A percentile compares a stretch with the other conserved stretches of the same genome.
These are phyloP conservation scores for Atkinsonella texensis DNA, from an alignment of 2,329 filamentous ascomycete genomes.

Conservation along the genomic window DNA sequence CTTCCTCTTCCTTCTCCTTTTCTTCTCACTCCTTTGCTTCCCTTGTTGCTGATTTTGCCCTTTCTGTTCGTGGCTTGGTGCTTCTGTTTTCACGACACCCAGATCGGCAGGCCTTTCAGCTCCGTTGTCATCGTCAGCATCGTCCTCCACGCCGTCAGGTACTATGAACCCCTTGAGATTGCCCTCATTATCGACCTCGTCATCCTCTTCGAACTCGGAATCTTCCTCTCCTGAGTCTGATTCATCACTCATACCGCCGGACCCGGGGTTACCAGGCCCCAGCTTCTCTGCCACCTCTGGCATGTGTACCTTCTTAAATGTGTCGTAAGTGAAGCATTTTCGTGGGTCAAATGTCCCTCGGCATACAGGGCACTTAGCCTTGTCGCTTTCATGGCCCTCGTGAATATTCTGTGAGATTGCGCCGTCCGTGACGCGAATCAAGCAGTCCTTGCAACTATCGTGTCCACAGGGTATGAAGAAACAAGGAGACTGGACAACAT, in stretches of 20 bases:
- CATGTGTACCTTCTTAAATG: constrained; percentile 64
- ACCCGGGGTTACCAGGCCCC: constrained; percentile 25
- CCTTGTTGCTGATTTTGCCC: constrained; percentile 3
- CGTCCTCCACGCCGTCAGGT: constrained; percentile 21
- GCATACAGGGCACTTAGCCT: constrained; percentile 64
- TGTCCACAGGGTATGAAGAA: constrained; percentile 81
- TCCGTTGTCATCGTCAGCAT: constrained; percentile 18
- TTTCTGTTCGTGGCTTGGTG: background rate
- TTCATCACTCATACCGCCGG: constrained; percentile 17
- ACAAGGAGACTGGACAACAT: constrained; percentile 59
- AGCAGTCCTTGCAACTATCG: constrained; percentile 65
- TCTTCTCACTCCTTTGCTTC: background rate
- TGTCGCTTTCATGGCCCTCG: constrained; percentile 44
- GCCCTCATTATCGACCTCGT: constrained; percentile 16
- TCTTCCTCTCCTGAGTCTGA: constrained; percentile 15
- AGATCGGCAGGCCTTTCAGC: constrained; percentile 8
- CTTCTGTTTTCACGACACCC: constrained; percentile 9
- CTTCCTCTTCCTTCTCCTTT: constrained; percentile 10
- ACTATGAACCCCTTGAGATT: constrained; percentile 23
- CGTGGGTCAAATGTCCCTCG: constrained; percentile 53
- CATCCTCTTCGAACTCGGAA: constrained; percentile 3
- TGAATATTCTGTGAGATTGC: constrained; percentile 40
- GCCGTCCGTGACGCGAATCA: constrained; percentile 54
- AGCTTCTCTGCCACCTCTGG: constrained; percentile 34
- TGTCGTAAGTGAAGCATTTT: constrained; percentile 60